phyloP scores from a whole-genome alignment of 495 filamentous ascomycete genomes.

The Cercophora newfieldiana region DNA sequence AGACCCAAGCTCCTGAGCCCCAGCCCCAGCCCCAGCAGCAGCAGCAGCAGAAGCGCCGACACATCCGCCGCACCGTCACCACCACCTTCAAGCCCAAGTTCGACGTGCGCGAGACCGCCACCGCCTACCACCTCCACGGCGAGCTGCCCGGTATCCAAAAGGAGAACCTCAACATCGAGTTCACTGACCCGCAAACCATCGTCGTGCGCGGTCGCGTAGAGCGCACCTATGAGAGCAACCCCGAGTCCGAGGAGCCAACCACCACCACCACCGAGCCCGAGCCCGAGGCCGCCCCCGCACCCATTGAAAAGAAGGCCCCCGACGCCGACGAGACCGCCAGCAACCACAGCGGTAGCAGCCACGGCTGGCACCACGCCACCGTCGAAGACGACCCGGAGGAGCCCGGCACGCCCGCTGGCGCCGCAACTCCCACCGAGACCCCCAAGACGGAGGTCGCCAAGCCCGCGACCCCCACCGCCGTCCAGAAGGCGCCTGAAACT shows the following conservation, averaged over 20 bases:
- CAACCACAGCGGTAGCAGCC: conserved; percentile 24
- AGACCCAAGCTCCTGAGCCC: no score
- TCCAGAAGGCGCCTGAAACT: conserved; percentile 34
- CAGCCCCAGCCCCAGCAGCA: not conserved
- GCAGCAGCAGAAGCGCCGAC: not conserved
- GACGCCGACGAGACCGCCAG: conserved; percentile 20
- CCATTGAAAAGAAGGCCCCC: not conserved
- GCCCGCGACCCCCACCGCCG: not conserved
- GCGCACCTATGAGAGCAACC: conserved; percentile 42
- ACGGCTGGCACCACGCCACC: conserved; percentile 25
- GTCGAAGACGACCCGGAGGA: conserved; percentile 31
- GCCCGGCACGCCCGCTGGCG: not conserved
- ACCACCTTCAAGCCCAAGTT: conserved; percentile 50
- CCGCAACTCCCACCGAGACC: conserved; percentile 1
- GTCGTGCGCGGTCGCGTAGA: conserved; percentile 70
- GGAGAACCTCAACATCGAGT: conserved; percentile 77
- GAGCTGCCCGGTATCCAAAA: conserved; percentile 83
- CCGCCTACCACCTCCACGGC: conserved; percentile 76
- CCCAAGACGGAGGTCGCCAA: not conserved
- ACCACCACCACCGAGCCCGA: not conserved
- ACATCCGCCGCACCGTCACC: not conserved
- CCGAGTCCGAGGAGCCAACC: not conserved
- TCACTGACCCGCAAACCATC: conserved; percentile 74
- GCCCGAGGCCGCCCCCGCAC: conserved; percentile 1
- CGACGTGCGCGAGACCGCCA: conserved; percentile 68